phyloP scores from a whole-genome alignment of 331 rosid genomes.

The Arachis monticola region DNA sequence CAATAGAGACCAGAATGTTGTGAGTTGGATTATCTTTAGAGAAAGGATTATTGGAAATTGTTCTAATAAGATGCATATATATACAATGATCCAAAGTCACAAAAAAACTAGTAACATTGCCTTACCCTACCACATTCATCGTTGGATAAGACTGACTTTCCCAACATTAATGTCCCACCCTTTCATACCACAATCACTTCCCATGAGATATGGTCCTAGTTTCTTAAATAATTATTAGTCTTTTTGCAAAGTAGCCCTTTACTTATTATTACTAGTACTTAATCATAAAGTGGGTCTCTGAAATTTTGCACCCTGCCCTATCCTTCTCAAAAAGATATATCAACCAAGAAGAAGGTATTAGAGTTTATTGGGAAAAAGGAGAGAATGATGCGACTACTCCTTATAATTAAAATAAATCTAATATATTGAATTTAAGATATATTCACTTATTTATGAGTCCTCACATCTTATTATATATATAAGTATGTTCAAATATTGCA shows the following conservation, averaged over 20 bases:
- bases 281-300: slow-evolving; percentile 42
- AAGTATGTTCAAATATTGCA: too few relatives aligned
- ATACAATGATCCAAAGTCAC: too few relatives aligned
- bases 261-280: slow-evolving; percentile 12
- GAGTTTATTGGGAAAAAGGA: slow-evolving; percentile 28
- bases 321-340: slow-evolving; percentile 38
- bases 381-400: not conserved
- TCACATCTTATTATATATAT: too few relatives aligned
- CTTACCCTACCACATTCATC: slow-evolving; percentile 43
- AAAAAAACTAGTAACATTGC: too few relatives aligned
- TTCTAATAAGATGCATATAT: too few relatives aligned
- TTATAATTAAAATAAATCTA: too few relatives aligned
- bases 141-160: slow-evolving; percentile 38
- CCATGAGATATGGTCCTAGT: slow-evolving; percentile 46
- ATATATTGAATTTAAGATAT: too few relatives aligned
- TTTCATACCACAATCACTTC: slow-evolving; percentile 34
- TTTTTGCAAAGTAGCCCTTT: slow-evolving; percentile 12
- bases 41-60: too few relatives aligned
- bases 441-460: too few relatives aligned
- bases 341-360: slow-evolving; percentile 8
- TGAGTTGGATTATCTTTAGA: slow-evolving; percentile 9
- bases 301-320: slow-evolving; percentile 33
- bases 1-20: not conserved
- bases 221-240: slow-evolving; percentile 37
- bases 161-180: slow-evolving; percentile 30